Evolutionary conservation across 805 yeast species (phyloP).

Genomic region (Cyberlindnera japonica): DNA sequence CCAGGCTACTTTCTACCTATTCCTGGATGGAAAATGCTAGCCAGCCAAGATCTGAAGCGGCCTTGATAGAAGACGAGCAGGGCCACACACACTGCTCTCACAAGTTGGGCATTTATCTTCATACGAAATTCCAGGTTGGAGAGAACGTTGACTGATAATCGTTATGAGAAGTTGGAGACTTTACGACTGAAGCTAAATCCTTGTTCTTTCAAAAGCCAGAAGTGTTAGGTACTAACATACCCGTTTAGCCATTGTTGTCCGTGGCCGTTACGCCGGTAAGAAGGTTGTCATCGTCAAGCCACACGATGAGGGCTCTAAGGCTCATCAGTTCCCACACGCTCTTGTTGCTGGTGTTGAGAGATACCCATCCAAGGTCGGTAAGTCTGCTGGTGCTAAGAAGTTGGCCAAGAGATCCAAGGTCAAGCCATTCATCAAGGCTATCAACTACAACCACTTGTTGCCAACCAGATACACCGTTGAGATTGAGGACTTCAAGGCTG

Average conservation of each 20-base stretch:
- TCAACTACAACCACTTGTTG: slow-evolving; percentile 99
- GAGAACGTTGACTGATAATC: no score
- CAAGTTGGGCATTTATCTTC: no score
- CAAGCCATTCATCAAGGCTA: slow-evolving; percentile 98
- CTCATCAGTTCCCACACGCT: slow-evolving; percentile 99
- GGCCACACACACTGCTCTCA: no score
- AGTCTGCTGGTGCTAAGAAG: slow-evolving; percentile 93
- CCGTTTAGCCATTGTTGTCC: slow-evolving; percentile 77
- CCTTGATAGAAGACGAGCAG: no score
- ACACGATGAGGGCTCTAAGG: slow-evolving; percentile 97
- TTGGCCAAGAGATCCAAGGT: slow-evolving; percentile 95
- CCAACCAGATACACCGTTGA: slow-evolving; percentile 99
- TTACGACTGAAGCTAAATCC: no score
- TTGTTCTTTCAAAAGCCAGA: neutral
- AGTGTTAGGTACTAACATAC: slow-evolving; percentile 3
- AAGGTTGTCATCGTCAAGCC: slow-evolving; percentile 98
- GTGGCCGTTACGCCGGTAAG: slow-evolving; percentile 99
- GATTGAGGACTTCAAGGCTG: slow-evolving; percentile 90
- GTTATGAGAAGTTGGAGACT: no score
- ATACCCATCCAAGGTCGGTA: slow-evolving; percentile 95
- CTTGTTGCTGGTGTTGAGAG: slow-evolving; percentile 99
- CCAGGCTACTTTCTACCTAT: no score
- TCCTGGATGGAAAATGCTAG: no score
- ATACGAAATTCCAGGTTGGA: no score
- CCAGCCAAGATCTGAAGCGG: no score